phyloP scores from a whole-genome alignment of 176 grass and related monocot species.

The Cymbopogon citratus region DNA sequence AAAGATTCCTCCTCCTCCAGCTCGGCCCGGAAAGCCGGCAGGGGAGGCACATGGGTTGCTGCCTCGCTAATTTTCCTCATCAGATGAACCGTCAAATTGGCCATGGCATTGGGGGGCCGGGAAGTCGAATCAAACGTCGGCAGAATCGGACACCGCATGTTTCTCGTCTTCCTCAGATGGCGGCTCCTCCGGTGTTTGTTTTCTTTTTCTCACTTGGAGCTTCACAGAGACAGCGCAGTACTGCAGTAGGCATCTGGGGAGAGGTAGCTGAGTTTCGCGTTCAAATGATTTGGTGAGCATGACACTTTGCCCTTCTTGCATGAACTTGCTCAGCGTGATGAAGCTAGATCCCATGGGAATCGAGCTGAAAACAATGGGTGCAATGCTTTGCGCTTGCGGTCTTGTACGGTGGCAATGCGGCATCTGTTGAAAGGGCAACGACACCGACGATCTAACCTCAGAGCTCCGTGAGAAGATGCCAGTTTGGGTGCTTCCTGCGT shows the following conservation, averaged over 20 bases:
- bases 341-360: neutral
- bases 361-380: neutral
- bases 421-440: neutral
- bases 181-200: neutral
- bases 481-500: neutral
- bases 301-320: neutral
- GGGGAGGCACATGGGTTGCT: conserved; percentile 20
- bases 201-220: neutral
- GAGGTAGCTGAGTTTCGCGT: neutral
- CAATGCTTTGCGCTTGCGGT: neutral
- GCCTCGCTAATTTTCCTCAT: neutral
- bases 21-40: conserved; percentile 11
- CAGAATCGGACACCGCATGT: conserved; percentile 14
- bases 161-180: conserved; percentile 17
- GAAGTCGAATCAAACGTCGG: conserved; percentile 23
- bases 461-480: neutral
- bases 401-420: neutral
- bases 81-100: neutral
- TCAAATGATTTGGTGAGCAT: neutral
- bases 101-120: neutral
- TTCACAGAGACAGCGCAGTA: neutral
- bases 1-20: conserved; percentile 18
- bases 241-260: neutral
- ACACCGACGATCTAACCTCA: neutral
- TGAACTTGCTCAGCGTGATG: neutral